A percentile compares a stretch with the other conserved stretches of the same genome.
phyloP scores from a whole-genome alignment of 2,329 filamentous ascomycete species.

The Didymella pomorum region DNA sequence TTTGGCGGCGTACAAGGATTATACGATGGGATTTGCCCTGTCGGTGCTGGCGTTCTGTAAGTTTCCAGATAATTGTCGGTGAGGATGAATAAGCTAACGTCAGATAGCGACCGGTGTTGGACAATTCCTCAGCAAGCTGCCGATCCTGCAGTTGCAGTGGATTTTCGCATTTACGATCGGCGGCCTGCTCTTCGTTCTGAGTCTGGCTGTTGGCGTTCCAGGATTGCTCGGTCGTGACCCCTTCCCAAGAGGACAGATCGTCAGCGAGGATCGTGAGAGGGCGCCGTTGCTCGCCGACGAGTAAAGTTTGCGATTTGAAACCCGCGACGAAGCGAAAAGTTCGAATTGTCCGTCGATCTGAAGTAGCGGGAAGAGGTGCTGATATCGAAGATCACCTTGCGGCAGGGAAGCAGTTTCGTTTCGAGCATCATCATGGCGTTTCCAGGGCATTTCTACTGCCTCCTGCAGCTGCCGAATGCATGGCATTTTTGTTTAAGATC shows the following conservation, averaged over 20 bases:
- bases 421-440: background rate
- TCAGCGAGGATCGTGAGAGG: constrained; percentile 61
- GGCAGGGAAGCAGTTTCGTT: background rate
- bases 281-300: constrained; percentile 59
- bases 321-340: background rate
- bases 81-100: background rate
- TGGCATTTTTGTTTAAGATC: too few species aligned
- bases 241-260: constrained; percentile 57
- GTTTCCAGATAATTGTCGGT: constrained; percentile 24
- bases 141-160: constrained; percentile 85
- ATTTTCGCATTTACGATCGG: constrained; percentile 91
- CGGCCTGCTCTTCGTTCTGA: constrained; percentile 74
- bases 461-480: background rate
- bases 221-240: constrained; percentile 66
- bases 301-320: constrained; percentile 4
- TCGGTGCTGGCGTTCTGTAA: constrained; percentile 74
- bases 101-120: constrained; percentile 72
- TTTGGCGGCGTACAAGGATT: constrained; percentile 75
- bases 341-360: background rate
- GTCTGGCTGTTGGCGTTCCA: constrained; percentile 70
- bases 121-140: constrained; percentile 75
- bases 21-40: constrained; percentile 80
- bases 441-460: background rate
- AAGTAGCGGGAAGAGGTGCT: background rate
- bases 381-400: background rate